Conservation (phyloP, 495 filamentous ascomycete species). For the Trichocladium uniseriatum region DNA sequence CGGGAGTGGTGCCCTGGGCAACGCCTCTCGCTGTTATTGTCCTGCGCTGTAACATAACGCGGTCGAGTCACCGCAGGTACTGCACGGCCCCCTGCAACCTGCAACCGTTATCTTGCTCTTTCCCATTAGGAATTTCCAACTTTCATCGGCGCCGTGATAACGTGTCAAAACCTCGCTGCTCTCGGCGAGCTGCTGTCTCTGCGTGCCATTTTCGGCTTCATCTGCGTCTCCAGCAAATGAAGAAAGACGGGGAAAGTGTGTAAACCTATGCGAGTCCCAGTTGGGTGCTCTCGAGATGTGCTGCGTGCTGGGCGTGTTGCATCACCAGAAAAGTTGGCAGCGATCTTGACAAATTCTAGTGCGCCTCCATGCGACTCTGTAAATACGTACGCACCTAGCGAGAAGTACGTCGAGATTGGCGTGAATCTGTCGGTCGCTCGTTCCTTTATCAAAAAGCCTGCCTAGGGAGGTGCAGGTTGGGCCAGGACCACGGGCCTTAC, state of each 20-base stretch:
- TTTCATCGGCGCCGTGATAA: slow-evolving; percentile 29
- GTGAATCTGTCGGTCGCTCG: not conserved
- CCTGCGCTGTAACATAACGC: too few species aligned
- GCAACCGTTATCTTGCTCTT: slow-evolving; percentile 22
- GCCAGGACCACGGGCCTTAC: not conserved
- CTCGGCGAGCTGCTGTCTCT: not conserved
- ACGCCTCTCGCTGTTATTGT: not conserved
- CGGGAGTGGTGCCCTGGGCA: not conserved
- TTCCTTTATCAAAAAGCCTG: not conserved
- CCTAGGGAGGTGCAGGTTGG: too few species aligned
- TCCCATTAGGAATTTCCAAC: slow-evolving; percentile 33
- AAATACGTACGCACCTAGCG: too few species aligned
- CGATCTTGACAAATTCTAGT: too few species aligned
- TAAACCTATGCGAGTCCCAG: too few species aligned
- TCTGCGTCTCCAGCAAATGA: not conserved
- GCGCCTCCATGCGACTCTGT: too few species aligned
- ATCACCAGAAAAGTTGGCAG: too few species aligned
- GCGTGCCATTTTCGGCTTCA: not conserved
- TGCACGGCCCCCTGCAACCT: not conserved
- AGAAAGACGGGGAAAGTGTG: too few species aligned
- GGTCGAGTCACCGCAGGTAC: not conserved
- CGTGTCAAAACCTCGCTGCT: slow-evolving; percentile 5
- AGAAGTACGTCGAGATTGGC: too few species aligned
- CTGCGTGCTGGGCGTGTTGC: too few species aligned
- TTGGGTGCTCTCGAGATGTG: too few species aligned